Evolutionary conservation across 164 flowering plant genomes (phyloP), one percentile per base, ranked within the genome.

Genomic region (Amborella trichopoda): DNA sequence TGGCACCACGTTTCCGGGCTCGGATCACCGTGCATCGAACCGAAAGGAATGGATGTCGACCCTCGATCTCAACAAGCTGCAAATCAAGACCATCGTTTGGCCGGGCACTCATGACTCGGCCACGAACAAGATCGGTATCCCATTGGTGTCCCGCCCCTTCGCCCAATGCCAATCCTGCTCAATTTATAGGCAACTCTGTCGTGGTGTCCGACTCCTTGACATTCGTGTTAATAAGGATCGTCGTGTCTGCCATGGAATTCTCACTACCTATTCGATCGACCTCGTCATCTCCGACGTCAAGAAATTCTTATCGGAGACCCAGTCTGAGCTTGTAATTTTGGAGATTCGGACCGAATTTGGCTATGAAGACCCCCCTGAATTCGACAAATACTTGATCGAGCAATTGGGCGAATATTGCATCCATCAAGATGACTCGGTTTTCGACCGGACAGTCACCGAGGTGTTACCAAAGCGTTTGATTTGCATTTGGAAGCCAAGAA

Each of bases 91-190:
- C 65, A 83, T 91, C 23, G 82, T 87, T 0, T 91, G 96, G 96
- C 95, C 98, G 0, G 98, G 96, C 13, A 83, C 98, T 17, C 98
- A 91, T 41, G 95, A 87, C 43, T 91, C 98, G 4, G 96, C 93
- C 0, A 91, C 96, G 32, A 77, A 87, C 72, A 68, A 61, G 61
- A 81, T 91, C 43, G 98, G 96, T 3, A 38, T 83, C 42, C 78
- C 74, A 0, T 54, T 26, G 41, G 38, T 91, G 19, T 46, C 79
- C 11, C 84, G 93, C 23, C 96, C 98, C 0, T 80, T 87, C 26
- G 98, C 93, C 1, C 98, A 87, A 41, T 83, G 95, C 62, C 98
- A 87, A 20, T 69, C 75, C 16, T 42, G 76, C 38, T 80, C 93
- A 3, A 73, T 87, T 49, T 91, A 91, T 60, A 23, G 58, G 0